phyloP scores from a whole-genome alignment of 345 rosid species.

The Anastatica hierochuntica region DNA sequence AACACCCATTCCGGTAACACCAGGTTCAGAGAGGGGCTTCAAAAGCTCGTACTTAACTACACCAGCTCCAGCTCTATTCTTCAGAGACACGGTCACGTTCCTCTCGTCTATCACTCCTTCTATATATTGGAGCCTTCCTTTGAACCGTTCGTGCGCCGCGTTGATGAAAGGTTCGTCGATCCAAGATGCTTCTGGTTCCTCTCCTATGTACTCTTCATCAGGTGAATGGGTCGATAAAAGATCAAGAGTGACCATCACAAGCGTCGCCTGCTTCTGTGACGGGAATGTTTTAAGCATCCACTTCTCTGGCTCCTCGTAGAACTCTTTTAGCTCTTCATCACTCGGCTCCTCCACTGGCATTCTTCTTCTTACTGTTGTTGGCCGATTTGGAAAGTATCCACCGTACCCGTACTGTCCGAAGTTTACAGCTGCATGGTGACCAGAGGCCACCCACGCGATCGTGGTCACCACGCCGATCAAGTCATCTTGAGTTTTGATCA shows the following conservation, averaged over 20 bases:
- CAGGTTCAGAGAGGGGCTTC: constrained; percentile 16
- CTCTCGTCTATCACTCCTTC: constrained; percentile 28
- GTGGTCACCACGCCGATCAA: constrained; percentile 17
- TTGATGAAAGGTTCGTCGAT: constrained; percentile 5
- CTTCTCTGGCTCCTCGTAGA: constrained; percentile 18
- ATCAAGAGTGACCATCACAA: constrained; percentile 27
- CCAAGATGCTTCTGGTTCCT: constrained; percentile 19
- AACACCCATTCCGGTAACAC: constrained; percentile 27
- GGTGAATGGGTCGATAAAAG: constrained; percentile 26
- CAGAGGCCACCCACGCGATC: constrained; percentile 29
- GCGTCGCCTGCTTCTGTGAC: constrained; percentile 26
- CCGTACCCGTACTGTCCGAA: constrained; percentile 31
- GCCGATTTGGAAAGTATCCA: constrained; percentile 30
- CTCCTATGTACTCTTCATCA: constrained; percentile 31
- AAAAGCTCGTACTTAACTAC: constrained; percentile 30
- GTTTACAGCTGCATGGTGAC: constrained; percentile 31
- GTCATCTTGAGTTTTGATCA: constrained; percentile 22
- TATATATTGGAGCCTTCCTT: constrained; percentile 20
- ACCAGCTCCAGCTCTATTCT: constrained; percentile 30
- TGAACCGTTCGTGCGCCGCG: constrained; percentile 21
- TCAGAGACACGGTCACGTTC: constrained; percentile 16
- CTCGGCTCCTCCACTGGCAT: constrained; percentile 26
- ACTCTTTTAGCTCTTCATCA: constrained; percentile 17
- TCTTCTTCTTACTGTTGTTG: constrained; percentile 20
- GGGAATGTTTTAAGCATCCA: constrained; percentile 18